Evolutionary conservation across 177 flowering plant genomes (phyloP).

Genomic region (Vitis hybrid): DNA sequence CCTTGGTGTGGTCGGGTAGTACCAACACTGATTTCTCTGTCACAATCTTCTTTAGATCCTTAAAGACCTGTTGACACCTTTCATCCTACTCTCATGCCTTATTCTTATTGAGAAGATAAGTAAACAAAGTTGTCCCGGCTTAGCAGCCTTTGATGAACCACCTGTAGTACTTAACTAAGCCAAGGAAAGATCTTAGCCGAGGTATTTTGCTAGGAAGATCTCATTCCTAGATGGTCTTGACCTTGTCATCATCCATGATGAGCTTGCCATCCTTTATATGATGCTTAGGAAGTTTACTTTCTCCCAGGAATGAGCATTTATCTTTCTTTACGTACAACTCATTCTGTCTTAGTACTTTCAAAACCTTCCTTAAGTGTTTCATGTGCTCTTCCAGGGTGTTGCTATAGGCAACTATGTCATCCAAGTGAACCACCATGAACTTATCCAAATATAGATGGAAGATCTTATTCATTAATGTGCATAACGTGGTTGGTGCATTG

Average conservation of each 20-base stretch:
- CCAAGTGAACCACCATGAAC: slow-evolving; percentile 4
- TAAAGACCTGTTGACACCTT: background rate
- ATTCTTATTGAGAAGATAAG: background rate
- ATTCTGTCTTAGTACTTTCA: background rate
- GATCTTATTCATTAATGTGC: slow-evolving; percentile 5
- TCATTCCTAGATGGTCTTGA: background rate
- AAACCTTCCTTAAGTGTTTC: background rate
- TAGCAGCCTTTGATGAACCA: background rate
- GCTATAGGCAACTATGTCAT: slow-evolving; percentile 2
- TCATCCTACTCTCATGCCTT: background rate
- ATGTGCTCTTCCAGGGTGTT: background rate
- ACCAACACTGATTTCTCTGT: background rate
- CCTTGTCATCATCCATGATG: background rate
- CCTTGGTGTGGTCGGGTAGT: no score
- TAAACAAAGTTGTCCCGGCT: background rate
- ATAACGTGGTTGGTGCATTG: slow-evolving; percentile 4
- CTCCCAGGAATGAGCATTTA: background rate
- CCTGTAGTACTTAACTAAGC: background rate
- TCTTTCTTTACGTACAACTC: background rate
- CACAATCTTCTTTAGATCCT: background rate
- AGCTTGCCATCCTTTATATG: background rate
- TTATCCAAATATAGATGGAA: background rate
- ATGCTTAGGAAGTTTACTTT: background rate
- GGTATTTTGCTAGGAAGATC: background rate
- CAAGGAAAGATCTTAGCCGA: background rate